Evolutionary conservation across 73 alveolate genomes (phyloP), one percentile per base, ranked within the genome.

Genomic region (Blepharisma stoltei): DNA sequence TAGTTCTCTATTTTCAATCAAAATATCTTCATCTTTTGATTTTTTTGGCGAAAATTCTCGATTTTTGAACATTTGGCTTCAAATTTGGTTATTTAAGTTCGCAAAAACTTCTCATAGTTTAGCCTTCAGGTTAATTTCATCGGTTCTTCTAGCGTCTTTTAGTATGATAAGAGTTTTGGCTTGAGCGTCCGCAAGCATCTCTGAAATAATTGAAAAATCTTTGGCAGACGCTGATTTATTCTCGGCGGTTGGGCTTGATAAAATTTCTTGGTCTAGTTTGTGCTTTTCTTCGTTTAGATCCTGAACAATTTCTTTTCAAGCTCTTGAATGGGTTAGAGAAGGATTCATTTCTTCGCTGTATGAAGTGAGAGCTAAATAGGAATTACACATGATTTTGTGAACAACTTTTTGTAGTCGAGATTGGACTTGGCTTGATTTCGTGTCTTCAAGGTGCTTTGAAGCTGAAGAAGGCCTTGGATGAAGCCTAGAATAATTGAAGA

Each of bases 401-500:
- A 14, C 14, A 20, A 60, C 73, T 18, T n/a, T 60, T 25, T n/a
- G 46, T 1, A 60, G 73, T 25, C 73, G 37, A n/a, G 73, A n/a
- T 14, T 60, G 46, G 14, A 60, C 23, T 60, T n/a, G 46, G 14
- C 38, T 20, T 25, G 73, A n/a, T 38, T 60, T 60, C 5, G 73
- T 14, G 45, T n/a, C 18, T 25, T 60, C 73, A 8, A 14, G 46
- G 14, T 14, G 14, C 11, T 25, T 14, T 60, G 46, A 38, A 14
- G 14, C 48, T 25, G 73, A 60, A 8, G 23, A 9, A 1, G 73
- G 38, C 73, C 73, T 14, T 25, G 73, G 73, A 5, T 60, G 73
- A 9, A 60, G 46, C 73, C 73, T n/a, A 14, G 73, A 20, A 38
- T 60, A 60, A 2, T n/a, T 60, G 46, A 60, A 25, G 73, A 20